These are phyloP conservation scores for Aspergillus fumigatus DNA, from an alignment of 2,329 filamentous ascomycete genomes.

Conservation along the genomic window DNA sequence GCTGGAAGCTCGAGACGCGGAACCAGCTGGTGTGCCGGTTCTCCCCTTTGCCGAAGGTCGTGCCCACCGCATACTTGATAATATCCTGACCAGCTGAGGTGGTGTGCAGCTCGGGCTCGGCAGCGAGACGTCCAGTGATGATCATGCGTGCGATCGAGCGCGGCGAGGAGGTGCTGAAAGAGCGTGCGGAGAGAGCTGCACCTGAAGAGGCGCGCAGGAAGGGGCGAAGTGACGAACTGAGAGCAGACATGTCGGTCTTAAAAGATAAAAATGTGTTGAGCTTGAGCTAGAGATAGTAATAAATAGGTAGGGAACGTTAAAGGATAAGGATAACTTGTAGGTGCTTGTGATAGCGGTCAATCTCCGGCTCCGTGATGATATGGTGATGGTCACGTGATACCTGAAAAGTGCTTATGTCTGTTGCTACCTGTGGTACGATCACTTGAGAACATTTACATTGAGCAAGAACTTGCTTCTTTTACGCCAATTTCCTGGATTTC, in stretches of 20 bases:
- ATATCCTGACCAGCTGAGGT: conserved; percentile 69
- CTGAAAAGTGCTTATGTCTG: no score
- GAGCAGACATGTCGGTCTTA: conserved; percentile 35
- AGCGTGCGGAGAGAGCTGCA: conserved; percentile 49
- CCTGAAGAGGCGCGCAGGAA: conserved; percentile 43
- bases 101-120: conserved; percentile 68
- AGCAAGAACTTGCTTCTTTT: neutral
- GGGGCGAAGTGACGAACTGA: conserved; percentile 51
- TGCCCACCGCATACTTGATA: conserved; percentile 72
- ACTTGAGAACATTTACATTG: neutral
- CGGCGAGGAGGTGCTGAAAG: conserved; percentile 66
- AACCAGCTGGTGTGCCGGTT: conserved; percentile 83
- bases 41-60: conserved; percentile 60
- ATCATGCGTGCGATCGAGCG: conserved; percentile 72
- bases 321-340: neutral
- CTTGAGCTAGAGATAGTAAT: neutral
- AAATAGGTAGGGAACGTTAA: neutral
- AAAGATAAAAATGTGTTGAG: neutral
- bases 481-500: no score
- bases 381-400: neutral
- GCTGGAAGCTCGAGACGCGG: conserved; percentile 66
- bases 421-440: no score
- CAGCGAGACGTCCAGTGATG: conserved; percentile 78
- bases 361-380: neutral
- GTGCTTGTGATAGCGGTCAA: neutral